Evolutionary conservation across 2,329 filamentous ascomycete species (phyloP).

Genomic region (Lachnellula subtilissima): DNA sequence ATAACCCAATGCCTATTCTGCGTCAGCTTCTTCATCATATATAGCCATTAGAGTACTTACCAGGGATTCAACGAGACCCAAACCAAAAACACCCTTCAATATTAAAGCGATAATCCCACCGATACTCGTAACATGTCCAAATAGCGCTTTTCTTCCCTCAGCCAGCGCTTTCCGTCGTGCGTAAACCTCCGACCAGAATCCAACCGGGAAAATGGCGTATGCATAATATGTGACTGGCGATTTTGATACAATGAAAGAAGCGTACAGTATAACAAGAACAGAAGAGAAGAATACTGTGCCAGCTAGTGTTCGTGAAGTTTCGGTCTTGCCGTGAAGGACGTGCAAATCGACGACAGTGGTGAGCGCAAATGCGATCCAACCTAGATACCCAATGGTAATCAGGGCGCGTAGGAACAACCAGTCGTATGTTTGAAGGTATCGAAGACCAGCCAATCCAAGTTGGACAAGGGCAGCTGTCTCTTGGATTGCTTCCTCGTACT

Average conservation of each 20-base stretch:
- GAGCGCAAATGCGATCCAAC: conserved; percentile 90
- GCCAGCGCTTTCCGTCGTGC: conserved; percentile 66
- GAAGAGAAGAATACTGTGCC: conserved; percentile 69
- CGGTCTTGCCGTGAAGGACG: conserved; percentile 67
- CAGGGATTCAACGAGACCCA: conserved; percentile 74
- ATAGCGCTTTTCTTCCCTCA: conserved; percentile 62
- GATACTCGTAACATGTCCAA: conserved; percentile 61
- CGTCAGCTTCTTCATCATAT: conserved; percentile 12
- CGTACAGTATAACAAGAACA: conserved; percentile 68
- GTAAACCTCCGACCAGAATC: conserved; percentile 96
- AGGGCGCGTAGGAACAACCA: conserved; percentile 92
- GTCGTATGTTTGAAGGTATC: conserved; percentile 96
- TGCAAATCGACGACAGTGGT: conserved; percentile 86
- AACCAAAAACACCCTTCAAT: conserved; percentile 61
- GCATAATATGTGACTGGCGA: conserved; percentile 83
- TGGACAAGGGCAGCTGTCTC: conserved; percentile 73
- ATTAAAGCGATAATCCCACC: conserved; percentile 53
- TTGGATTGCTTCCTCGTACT: conserved; percentile 72
- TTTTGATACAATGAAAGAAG: conserved; percentile 72
- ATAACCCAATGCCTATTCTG: conserved; percentile 74
- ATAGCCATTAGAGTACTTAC: conserved; percentile 40
- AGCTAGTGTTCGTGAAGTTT: conserved; percentile 56
- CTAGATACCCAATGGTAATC: conserved; percentile 85
- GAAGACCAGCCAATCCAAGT: conserved; percentile 71
- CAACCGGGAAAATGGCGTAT: conserved; percentile 86